Evolutionary conservation across 139 green algal species (phyloP), one percentile per base, ranked within the genome.

Genomic region (Auxenochlorella pyrenoidosa): DNA sequence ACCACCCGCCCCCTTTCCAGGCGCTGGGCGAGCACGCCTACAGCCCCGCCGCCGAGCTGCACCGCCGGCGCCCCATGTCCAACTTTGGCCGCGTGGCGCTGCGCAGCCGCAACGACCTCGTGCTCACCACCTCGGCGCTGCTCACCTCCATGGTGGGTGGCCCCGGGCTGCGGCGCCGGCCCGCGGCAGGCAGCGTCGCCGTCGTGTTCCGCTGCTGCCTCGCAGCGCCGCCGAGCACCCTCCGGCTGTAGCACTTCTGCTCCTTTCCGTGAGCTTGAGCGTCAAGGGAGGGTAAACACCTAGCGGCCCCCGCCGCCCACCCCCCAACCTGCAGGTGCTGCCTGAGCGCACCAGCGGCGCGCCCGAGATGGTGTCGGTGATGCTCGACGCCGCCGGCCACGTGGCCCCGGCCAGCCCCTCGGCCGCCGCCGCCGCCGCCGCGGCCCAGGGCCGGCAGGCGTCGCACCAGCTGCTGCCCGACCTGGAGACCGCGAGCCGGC

Each of bases 51-150:
- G 36, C 34, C 36, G 71, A 73, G 65, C 26, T 51, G 71, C 71
- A 47, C 36, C 36, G 38, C 18, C 36, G 38, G 30, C 38, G 71
- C 71, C 36, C 34, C 30, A 34, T 66, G 40, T 66, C 47, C 47
- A 82, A 82, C 58, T 22, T 84, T 22, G 78, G 78, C 54, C 58
- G 78, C 54, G 22, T 84, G 34, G 51, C n/a, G 34, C 47, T 84
- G 78, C n/a, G 24, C 32, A 5, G 21, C 28, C 78, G 36, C 5
- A 16, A 12, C 18, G 43, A 47, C 6, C 10, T 21, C 19, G 78
- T 51, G 78, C 78, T 84, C 44, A 19, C 32, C 41, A 36, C 16
- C 44, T 73, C 54, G 1, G 34, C 78, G 0, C 78, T 84, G 36
- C 54, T 84, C 15, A 84, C 78, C 5, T 71, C 54, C 10, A 34